Evolutionary conservation across 139 green algal genomes (phyloP).

Genomic region (Volvox reticuliferus): DNA sequence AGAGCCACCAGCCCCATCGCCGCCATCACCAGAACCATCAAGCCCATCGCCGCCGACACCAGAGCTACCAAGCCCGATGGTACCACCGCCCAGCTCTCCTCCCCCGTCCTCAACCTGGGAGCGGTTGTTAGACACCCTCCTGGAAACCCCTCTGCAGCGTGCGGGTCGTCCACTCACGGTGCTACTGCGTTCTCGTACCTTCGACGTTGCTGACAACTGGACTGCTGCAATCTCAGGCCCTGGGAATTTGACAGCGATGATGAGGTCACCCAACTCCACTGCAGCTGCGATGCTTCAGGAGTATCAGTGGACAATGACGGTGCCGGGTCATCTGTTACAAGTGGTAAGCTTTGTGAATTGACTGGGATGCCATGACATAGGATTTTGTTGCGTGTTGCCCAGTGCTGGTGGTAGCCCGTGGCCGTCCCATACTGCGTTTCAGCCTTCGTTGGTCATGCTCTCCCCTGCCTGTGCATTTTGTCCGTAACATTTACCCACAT

Average conservation of each 20-base stretch:
- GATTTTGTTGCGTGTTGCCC: no score
- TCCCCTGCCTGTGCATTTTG: no score
- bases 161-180: slow-evolving; percentile 14
- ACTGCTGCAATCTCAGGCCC: not conserved
- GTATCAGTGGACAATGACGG: slow-evolving; percentile 15
- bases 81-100: not conserved
- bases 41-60: not conserved
- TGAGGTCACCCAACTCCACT: not conserved
- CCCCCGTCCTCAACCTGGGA: not conserved
- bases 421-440: no score
- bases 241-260: not conserved
- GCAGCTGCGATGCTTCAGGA: not conserved
- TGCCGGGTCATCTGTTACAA: not conserved
- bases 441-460: no score
- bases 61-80: not conserved
- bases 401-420: no score
- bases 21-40: not conserved
- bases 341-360: not conserved
- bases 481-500: no score
- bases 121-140: slow-evolving; percentile 8
- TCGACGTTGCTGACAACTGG: not conserved
- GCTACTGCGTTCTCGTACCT: not conserved
- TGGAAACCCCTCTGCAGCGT: not conserved
- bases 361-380: no score
- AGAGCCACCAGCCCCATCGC: not conserved